A percentile compares a stretch with the other conserved stretches of the same genome.
phyloP scores from a whole-genome alignment of 345 rosid species.

The Arabidopsis arenosa region DNA sequence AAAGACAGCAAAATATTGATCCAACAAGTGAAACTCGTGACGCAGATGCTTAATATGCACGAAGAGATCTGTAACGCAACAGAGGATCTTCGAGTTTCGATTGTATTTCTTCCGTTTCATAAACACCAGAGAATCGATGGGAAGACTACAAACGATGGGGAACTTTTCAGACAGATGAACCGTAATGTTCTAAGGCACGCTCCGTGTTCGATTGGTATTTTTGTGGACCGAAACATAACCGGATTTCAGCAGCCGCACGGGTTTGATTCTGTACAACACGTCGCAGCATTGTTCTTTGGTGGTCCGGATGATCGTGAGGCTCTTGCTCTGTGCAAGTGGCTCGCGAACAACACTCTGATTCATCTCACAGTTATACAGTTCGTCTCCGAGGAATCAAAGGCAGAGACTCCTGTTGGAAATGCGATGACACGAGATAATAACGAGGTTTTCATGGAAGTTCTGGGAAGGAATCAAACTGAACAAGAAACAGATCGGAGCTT shows the following conservation, averaged over 20 bases:
- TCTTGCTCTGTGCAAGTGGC: conserved; percentile 65
- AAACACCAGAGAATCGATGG: conserved; percentile 90
- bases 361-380: conserved; percentile 68
- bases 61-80: conserved; percentile 75
- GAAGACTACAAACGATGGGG: conserved; percentile 68
- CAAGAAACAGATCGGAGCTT: conserved; percentile 59
- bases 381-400: conserved; percentile 4
- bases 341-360: conserved; percentile 52
- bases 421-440: conserved; percentile 34
- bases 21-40: conserved; percentile 68
- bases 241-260: conserved; percentile 75
- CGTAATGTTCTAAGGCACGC: conserved; percentile 79
- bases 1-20: conserved; percentile 58
- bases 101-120: conserved; percentile 80
- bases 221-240: conserved; percentile 69
- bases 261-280: conserved; percentile 57
- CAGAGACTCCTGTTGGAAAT: conserved; percentile 26
- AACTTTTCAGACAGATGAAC: conserved; percentile 64
- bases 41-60: conserved; percentile 58
- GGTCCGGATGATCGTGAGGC: conserved; percentile 97
- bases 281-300: conserved; percentile 79
- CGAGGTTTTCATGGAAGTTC: conserved; percentile 55
- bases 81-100: conserved; percentile 71
- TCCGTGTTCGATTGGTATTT: conserved; percentile 79
- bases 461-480: conserved; percentile 47